Conservation (phyloP, 768 basidiomycete genomes). For the Hygrophorus russula region DNA sequence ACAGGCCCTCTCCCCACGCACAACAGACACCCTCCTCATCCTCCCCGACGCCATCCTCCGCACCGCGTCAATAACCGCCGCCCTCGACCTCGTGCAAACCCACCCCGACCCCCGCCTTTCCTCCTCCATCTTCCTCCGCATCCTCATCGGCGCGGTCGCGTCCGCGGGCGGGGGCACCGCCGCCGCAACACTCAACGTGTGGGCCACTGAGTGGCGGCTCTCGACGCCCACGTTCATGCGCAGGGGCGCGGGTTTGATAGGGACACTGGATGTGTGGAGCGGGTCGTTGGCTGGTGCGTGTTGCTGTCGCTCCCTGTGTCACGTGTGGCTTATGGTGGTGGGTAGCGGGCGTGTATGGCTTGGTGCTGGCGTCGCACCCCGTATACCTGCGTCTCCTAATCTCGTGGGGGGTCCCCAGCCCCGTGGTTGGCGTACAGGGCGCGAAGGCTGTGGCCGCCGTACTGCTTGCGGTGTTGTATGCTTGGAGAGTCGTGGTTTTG, state of each 20-base stretch:
- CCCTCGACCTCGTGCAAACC: constrained; percentile 23
- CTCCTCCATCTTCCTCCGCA: constrained; percentile 30
- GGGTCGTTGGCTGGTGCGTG: constrained; percentile 29
- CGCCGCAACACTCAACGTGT: constrained; percentile 31
- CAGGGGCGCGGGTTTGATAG: constrained; percentile 25
- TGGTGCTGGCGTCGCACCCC: neutral
- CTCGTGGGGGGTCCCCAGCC: neutral
- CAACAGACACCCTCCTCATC: constrained; percentile 34
- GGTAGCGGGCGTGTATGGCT: neutral
- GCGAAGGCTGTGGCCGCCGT: constrained; percentile 6
- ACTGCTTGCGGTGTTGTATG: constrained; percentile 7
- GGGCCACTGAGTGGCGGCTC: constrained; percentile 33
- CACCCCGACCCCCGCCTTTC: constrained; percentile 22
- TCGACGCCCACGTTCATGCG: constrained; percentile 34
- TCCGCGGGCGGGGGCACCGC: constrained; percentile 35
- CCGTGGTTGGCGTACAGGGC: neutral
- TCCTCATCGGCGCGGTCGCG: constrained; percentile 35
- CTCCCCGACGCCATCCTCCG: constrained; percentile 40
- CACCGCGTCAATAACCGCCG: constrained; percentile 25
- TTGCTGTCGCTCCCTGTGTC: neutral
- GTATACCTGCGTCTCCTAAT: neutral
- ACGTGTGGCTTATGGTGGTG: neutral
- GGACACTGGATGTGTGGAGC: constrained; percentile 40
- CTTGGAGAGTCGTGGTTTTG: constrained; percentile 2
- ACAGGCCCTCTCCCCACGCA: constrained; percentile 20